A percentile compares a stretch with the other conserved stretches of the same genome.
These are phyloP conservation scores for Ophiostoma australiae DNA, from an alignment of 2,329 filamentous ascomycete species.

Conservation along the genomic window DNA sequence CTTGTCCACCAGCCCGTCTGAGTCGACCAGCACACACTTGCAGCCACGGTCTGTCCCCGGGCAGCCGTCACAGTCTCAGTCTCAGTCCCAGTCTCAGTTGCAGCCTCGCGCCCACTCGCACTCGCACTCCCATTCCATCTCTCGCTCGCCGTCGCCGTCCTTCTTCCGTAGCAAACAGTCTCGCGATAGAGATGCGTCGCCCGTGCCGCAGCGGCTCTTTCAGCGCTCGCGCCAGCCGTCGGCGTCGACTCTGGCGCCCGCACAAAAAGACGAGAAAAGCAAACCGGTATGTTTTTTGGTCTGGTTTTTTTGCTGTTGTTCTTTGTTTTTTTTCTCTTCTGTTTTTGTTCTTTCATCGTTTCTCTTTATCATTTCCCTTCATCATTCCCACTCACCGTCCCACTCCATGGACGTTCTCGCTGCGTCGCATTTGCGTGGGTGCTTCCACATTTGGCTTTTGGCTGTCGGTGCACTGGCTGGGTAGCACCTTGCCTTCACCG, in stretches of 20 bases:
- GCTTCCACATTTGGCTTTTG: constrained; percentile 1
- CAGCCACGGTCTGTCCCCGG: neutral
- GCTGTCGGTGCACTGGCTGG: constrained; percentile 1
- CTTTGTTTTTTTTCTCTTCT: neutral
- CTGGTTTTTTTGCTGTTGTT: neutral
- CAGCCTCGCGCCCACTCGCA: too few relatives aligned
- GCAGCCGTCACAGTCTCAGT: neutral
- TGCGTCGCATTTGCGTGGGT: neutral
- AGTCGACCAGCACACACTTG: neutral
- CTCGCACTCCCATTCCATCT: neutral
- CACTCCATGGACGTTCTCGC: too few relatives aligned
- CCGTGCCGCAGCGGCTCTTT: constrained; percentile 7
- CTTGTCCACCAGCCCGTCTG: constrained; percentile 25
- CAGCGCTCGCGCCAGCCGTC: constrained; percentile 11
- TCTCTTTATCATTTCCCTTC: neutral
- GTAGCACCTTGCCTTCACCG: neutral
- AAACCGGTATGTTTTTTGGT: neutral
- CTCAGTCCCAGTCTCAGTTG: neutral
- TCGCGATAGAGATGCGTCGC: constrained; percentile 2
- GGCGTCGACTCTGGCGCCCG: neutral
- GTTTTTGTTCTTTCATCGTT: neutral
- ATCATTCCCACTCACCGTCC: too few relatives aligned
- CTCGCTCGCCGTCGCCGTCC: constrained; percentile 11
- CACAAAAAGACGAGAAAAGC: neutral
- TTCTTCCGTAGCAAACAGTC: constrained; percentile 1